A percentile compares a stretch with the other conserved stretches of the same genome.
These are phyloP conservation scores for Deinandra increscens DNA, from an alignment of 129 eudicot genomes.

Conservation along the genomic window DNA sequence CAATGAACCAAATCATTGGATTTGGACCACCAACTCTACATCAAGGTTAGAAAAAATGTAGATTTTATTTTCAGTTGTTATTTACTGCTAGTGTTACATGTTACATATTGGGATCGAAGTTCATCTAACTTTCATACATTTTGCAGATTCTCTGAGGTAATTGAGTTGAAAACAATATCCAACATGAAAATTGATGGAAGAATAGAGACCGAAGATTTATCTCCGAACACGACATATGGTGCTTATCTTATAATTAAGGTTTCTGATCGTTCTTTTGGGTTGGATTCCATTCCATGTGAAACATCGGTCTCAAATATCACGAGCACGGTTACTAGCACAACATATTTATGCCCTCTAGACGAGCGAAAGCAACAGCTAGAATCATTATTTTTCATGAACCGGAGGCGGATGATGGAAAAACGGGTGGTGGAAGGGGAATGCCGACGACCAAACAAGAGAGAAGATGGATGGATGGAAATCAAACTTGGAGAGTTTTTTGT, in stretches of 20 bases:
- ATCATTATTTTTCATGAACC: slow-evolving; percentile 40
- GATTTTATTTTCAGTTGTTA: too few species aligned
- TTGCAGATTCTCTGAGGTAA: slow-evolving; percentile 51
- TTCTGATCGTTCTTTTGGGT: slow-evolving; percentile 45
- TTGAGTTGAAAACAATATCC: slow-evolving; percentile 47
- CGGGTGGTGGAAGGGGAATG: slow-evolving; percentile 37
- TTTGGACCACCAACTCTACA: slow-evolving; percentile 36
- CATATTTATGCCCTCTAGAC: slow-evolving; percentile 36
- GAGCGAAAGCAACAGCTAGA: slow-evolving; percentile 29
- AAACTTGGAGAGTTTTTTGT: slow-evolving; percentile 48
- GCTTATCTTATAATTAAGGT: slow-evolving; percentile 52
- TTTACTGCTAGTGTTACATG: neutral
- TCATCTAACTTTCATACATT: neutral
- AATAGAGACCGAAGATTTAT: slow-evolving; percentile 37
- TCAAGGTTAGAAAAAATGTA: slow-evolving; percentile 39
- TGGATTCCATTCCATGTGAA: slow-evolving; percentile 54
- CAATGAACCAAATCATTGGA: slow-evolving; percentile 47
- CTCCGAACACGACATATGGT: slow-evolving; percentile 49
- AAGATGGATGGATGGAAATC: slow-evolving; percentile 61
- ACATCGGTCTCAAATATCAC: slow-evolving; percentile 27
- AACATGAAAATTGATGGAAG: slow-evolving; percentile 48
- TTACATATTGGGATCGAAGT: too few species aligned
- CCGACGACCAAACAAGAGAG: slow-evolving; percentile 36
- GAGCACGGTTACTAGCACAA: slow-evolving; percentile 25
- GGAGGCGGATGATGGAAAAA: slow-evolving; percentile 41